Percentiles rank a stretch among this genome's conserved stretches.
Conservation (phyloP, 2,329 filamentous ascomycete genomes). For the Xylaria sp. region DNA sequence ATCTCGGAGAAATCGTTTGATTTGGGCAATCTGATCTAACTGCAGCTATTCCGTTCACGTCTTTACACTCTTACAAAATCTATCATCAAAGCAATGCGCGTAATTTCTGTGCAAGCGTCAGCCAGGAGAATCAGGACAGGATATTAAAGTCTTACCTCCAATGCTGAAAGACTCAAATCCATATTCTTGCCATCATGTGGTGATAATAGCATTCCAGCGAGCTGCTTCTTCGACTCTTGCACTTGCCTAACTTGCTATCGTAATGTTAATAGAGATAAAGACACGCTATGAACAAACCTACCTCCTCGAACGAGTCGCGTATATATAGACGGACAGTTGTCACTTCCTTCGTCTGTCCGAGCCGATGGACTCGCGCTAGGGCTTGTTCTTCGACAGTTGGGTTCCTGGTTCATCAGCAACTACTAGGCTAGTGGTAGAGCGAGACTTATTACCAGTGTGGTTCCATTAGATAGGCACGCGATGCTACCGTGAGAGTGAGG, state of each 20-base stretch:
- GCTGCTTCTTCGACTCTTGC: constrained; percentile 21
- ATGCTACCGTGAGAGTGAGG: constrained; percentile 60
- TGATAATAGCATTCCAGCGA: constrained; percentile 8
- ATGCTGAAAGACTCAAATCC: too few species aligned
- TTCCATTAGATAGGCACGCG: constrained; percentile 61
- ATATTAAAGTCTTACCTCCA: too few species aligned
- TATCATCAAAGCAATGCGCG: too few species aligned
- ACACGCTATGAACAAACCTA: constrained; percentile 9
- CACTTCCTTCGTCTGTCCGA: constrained; percentile 52
- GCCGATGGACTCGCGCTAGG: constrained; percentile 53
- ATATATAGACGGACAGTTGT: constrained; percentile 55
- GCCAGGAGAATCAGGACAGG: too few species aligned
- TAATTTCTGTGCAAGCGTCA: too few species aligned
- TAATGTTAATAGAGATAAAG: not conserved
- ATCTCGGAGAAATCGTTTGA: too few species aligned
- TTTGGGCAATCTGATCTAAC: too few species aligned
- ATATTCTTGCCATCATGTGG: constrained; percentile 6
- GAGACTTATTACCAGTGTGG: constrained; percentile 55
- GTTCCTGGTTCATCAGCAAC: constrained; percentile 49
- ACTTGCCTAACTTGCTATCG: constrained; percentile 23
- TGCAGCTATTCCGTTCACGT: too few species aligned
- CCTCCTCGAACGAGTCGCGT: constrained; percentile 53
- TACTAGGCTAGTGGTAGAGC: too few species aligned
- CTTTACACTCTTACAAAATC: too few species aligned
- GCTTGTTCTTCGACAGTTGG: constrained; percentile 58